Base-by-base conservation (phyloP, 2,329 filamentous ascomycete species). In the Talaromyces sp. region DNA sequence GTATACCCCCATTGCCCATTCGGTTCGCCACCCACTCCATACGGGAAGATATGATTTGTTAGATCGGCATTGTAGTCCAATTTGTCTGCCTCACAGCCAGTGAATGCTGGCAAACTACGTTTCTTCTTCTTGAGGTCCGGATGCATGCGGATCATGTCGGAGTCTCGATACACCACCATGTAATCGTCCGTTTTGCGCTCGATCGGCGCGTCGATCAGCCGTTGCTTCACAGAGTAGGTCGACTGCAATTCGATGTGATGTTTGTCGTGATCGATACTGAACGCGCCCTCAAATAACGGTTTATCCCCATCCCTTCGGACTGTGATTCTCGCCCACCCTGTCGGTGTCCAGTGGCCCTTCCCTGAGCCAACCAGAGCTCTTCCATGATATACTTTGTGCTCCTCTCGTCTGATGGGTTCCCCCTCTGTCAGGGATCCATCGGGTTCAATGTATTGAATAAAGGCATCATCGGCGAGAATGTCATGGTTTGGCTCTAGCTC, bases 111-210 rank as follows among this genome's bases (percentile, higher is more conserved):
- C 8, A 75, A 54, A 49, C 77, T 79, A 56, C 89, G 83, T n/a
- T 33, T 33, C 74, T 85, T 89, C 13, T 33, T 33, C 74, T 85
- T 89, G 62, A 94, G 72, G 57, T 93, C 87, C 19, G 77, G 74
- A 49, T 82, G 82, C 33, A 55, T 46, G 66, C 66, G 56, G 65
- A 77, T 70, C 66, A 97, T 85, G 70, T 99, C 94, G 24, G 91
- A 96, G 68, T 97, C 92, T 60, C 92, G 85, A 82, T 90, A 97
- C 1, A 97, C 82, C 32, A 97, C 81, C 92, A 99, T 94, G 67
- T 84, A 88, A 56, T 96, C 89, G 29, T 86, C 82, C 4, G 77
- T 79, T 41, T 77, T 73, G 27, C 79, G 68, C 29, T 75, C 71
- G 13, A 90, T 70, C 22, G 82, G 77, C 2, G 91, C 90, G 69